phyloP scores from a whole-genome alignment of 176 grass and related monocot species.

The Thalia dealbata region DNA sequence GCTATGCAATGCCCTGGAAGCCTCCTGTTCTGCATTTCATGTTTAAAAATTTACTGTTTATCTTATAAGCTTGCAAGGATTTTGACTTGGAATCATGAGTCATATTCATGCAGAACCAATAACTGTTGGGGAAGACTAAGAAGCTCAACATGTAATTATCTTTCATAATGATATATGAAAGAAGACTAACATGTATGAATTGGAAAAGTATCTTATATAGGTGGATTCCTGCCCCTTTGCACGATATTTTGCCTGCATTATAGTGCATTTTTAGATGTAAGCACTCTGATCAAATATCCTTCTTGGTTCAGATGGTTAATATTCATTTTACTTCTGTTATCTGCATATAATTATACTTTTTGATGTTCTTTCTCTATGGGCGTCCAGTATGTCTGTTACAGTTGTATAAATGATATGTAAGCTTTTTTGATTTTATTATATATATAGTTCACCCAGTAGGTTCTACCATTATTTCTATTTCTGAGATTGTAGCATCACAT shows the following conservation, averaged over 20 bases:
- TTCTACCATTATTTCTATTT: neutral
- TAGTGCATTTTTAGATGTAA: neutral
- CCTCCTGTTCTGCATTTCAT: neutral
- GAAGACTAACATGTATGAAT: neutral
- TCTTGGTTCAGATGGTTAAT: neutral
- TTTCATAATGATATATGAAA: neutral
- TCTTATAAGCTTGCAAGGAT: neutral
- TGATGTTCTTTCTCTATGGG: neutral
- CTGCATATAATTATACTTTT: neutral
- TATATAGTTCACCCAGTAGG: neutral
- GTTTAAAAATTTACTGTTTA: neutral
- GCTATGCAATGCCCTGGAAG: neutral
- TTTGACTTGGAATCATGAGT: neutral
- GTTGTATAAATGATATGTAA: neutral
- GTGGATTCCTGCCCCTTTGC: neutral
- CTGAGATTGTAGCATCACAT: neutral
- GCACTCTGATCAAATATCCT: neutral
- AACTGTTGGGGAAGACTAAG: neutral
- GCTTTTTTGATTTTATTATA: neutral
- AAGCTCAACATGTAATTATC: neutral
- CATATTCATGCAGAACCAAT: neutral
- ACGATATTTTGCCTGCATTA: neutral
- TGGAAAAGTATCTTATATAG: neutral
- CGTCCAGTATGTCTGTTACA: neutral
- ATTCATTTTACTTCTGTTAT: neutral